Conservation (phyloP, 495 filamentous ascomycete genomes). For the Penicillium daleae region DNA sequence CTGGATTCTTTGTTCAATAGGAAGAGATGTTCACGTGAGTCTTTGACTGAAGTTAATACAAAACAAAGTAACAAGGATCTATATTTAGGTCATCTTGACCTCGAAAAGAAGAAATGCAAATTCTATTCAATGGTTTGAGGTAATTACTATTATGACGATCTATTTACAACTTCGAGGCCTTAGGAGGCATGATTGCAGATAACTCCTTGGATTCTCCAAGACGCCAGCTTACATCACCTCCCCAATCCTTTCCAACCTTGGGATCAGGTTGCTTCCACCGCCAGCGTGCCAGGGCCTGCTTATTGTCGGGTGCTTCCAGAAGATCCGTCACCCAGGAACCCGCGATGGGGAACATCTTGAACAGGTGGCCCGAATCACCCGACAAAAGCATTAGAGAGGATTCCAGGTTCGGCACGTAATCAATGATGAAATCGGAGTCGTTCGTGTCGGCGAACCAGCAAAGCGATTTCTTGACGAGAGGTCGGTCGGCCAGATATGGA, state of each 20-base stretch:
- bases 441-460: slow-evolving; percentile 63
- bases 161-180: slow-evolving; percentile 34
- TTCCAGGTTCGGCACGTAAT: slow-evolving; percentile 51
- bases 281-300: slow-evolving; percentile 46
- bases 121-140: neutral
- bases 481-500: slow-evolving; percentile 52
- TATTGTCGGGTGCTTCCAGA: slow-evolving; percentile 27
- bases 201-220: slow-evolving; percentile 43
- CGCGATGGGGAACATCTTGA: slow-evolving; percentile 61
- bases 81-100: neutral
- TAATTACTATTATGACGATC: neutral
- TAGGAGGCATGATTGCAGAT: slow-evolving; percentile 25
- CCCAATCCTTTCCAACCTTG: slow-evolving; percentile 34
- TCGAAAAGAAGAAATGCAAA: neutral
- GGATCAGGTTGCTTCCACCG: slow-evolving; percentile 43
- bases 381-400: slow-evolving; percentile 49
- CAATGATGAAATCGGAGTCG: slow-evolving; percentile 60
- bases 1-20: neutral
- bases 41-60: neutral
- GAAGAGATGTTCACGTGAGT: neutral
- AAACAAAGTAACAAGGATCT: neutral
- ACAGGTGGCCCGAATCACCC: slow-evolving; percentile 58
- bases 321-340: slow-evolving; percentile 52
- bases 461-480: slow-evolving; percentile 49
- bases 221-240: slow-evolving; percentile 46